phyloP scores from a whole-genome alignment of 2,329 filamentous ascomycete genomes.

The Beauveria varroae region DNA sequence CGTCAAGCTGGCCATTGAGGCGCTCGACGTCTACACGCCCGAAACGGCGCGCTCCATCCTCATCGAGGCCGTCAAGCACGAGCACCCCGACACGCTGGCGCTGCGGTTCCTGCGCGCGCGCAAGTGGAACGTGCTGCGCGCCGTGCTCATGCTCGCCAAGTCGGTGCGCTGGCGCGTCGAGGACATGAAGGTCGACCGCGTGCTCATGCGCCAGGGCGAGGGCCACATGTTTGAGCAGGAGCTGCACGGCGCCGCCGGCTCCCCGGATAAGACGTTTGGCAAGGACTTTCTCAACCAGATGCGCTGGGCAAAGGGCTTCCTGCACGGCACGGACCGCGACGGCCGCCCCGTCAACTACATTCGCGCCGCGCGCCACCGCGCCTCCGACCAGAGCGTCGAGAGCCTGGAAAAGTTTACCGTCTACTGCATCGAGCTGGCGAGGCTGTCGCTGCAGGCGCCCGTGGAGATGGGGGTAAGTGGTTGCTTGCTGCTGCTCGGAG shows the following conservation, averaged over 20 bases:
- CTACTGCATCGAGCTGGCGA: slow-evolving; percentile 78
- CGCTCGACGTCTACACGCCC: slow-evolving; percentile 62
- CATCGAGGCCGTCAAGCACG: slow-evolving; percentile 84
- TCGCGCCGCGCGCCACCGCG: slow-evolving; percentile 65
- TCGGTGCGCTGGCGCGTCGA: slow-evolving; percentile 78
- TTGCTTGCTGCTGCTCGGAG: not conserved
- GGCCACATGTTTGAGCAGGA: slow-evolving; percentile 50
- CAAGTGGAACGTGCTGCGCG: slow-evolving; percentile 86
- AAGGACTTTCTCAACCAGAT: slow-evolving; percentile 73
- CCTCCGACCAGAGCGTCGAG: slow-evolving; percentile 68
- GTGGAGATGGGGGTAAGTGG: slow-evolving; percentile 75
- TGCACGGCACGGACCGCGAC: slow-evolving; percentile 72
- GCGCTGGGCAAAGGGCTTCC: slow-evolving; percentile 76
- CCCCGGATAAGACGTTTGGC: slow-evolving; percentile 52
- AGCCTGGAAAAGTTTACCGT: slow-evolving; percentile 77
- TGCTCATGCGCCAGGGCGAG: slow-evolving; percentile 68
- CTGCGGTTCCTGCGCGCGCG: slow-evolving; percentile 71
- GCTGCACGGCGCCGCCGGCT: slow-evolving; percentile 37
- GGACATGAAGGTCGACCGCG: slow-evolving; percentile 75
- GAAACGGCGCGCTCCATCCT: slow-evolving; percentile 68
- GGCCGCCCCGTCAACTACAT: slow-evolving; percentile 77
- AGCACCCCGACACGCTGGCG: slow-evolving; percentile 74
- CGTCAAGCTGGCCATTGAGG: slow-evolving; percentile 70
- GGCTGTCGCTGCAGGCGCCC: slow-evolving; percentile 65
- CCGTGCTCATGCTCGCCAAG: slow-evolving; percentile 80